phyloP scores from a whole-genome alignment of 2,329 filamentous ascomycete genomes.

The Epichloe uncinata region DNA sequence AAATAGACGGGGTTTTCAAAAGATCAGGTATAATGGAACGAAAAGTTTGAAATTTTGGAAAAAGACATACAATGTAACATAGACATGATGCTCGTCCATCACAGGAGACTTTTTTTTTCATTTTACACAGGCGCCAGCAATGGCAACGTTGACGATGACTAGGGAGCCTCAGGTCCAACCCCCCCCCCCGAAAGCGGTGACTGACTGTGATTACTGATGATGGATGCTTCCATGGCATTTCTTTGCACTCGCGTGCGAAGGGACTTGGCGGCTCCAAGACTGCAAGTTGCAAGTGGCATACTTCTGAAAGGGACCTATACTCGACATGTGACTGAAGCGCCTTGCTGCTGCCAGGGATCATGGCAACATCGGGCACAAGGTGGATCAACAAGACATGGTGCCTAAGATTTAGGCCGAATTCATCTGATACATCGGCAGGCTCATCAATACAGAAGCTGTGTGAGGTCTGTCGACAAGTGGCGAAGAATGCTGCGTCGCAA shows the following conservation, averaged over 20 bases:
- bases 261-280: no score
- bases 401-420: background rate
- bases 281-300: background rate
- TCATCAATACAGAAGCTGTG: no score
- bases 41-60: background rate
- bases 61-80: conserved; percentile 1
- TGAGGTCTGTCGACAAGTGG: no score
- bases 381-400: background rate
- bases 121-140: background rate
- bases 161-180: no score
- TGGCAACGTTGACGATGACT: background rate
- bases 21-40: background rate
- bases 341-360: background rate
- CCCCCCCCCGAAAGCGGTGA: no score
- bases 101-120: background rate
- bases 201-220: no score
- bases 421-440: no score
- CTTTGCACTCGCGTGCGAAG: no score
- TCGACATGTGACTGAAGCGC: background rate
- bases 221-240: no score
- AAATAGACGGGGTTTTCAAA: background rate
- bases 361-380: background rate
- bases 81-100: background rate
- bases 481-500: no score
- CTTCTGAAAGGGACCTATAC: background rate